Evolutionary conservation across 2,329 filamentous ascomycete genomes (phyloP), one percentile per base, ranked within the genome.

Genomic region (Drechslerella dactyloides): DNA sequence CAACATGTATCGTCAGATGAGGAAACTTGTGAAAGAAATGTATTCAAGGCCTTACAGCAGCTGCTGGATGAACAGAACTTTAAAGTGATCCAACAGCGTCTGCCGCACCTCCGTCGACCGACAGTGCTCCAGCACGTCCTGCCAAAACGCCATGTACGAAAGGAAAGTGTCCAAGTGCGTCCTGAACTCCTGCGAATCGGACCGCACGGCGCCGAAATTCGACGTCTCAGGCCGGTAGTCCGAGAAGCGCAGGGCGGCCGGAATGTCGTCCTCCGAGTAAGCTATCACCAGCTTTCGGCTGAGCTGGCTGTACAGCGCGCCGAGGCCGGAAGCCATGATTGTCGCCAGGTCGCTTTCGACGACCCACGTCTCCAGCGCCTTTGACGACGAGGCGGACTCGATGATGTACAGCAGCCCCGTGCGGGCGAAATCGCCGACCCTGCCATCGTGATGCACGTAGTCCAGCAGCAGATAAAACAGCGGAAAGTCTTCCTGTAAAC

Each of bases 71-170:
- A 99, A 99, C 35, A 99, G 87, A 75, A 97, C 90, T 78, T 97
- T 93, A 78, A 99, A 99, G 80, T 99, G 94, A 78, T 99, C 94
- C 33, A 99, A 84, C 56, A 99, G 82, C 0, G 93, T 97, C 75
- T 91, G 91, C 78, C 93, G 94, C 75, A 99, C 91, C 78, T 97
- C 93, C 0, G 88, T 84, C 2, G 93, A 97, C 76, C 88, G 87
- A 81, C 94, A 99, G 80, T 97, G 93, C 79, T 97, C 94, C 72
- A 99, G 83, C 35, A 97, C 93, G 79, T 99, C 94, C 81, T 99
- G 94, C 94, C 94, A 99, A 78, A 99, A 99, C 4, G 96, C 83
- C 54, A 99, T 84, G 78, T 97, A 96, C 0, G 94, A 96, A 46
- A 99, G 84, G 77, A 99, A 99, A 0, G 93, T 96, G 61, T 93